phyloP scores from a whole-genome alignment of 139 green algal genomes.

The Chlamydomonas sp. region DNA sequence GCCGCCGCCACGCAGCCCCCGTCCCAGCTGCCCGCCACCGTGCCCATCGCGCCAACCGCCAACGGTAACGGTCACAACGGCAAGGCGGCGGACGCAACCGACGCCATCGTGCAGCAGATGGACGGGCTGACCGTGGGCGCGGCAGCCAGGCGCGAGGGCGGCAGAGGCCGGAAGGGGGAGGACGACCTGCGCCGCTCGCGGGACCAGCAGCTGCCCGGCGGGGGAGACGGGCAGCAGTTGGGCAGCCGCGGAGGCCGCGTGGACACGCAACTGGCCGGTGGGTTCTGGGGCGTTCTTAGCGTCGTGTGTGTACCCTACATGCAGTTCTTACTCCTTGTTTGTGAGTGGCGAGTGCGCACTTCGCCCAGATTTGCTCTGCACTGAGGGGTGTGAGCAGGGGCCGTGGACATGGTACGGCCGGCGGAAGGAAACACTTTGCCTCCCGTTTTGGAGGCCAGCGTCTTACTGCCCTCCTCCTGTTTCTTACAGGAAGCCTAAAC shows the following conservation, averaged over 20 bases:
- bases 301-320: too few species aligned
- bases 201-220: not conserved
- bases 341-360: too few species aligned
- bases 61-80: too few species aligned
- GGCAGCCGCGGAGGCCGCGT: constrained; percentile 3
- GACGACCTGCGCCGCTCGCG: not conserved
- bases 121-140: constrained; percentile 1
- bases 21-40: not conserved
- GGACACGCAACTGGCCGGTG: not conserved
- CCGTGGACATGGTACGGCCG: too few species aligned
- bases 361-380: too few species aligned
- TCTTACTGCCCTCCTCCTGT: not conserved
- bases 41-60: too few species aligned
- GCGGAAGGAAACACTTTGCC: too few species aligned
- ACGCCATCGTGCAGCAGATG: not conserved
- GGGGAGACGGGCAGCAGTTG: not conserved
- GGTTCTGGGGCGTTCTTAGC: not conserved
- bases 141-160: not conserved
- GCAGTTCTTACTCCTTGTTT: too few species aligned
- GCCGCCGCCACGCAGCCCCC: not conserved
- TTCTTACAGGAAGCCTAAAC: not conserved
- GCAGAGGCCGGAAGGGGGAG: not conserved
- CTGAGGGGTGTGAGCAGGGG: too few species aligned
- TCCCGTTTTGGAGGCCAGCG: too few species aligned
- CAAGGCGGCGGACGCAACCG: not conserved